Percentiles rank a stretch among this genome's conserved stretches.
Conservation (phyloP, 1,284 basidiomycete genomes). For the Moesziomyces parantarcticus region DNA sequence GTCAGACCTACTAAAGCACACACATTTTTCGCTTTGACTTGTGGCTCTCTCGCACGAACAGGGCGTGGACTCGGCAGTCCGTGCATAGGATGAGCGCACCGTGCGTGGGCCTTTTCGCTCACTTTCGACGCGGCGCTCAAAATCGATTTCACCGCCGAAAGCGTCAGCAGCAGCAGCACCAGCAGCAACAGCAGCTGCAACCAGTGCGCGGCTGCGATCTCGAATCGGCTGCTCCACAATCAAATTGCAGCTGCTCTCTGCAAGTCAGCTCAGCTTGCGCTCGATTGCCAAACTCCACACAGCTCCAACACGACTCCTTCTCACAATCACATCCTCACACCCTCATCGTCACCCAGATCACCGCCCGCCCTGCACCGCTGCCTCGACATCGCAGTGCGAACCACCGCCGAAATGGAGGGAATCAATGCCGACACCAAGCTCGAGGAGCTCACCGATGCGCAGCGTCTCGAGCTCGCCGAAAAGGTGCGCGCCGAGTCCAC, state of each 20-base stretch:
- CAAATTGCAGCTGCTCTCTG: no score
- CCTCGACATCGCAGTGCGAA: neutral
- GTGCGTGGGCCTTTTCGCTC: neutral
- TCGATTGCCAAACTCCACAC: no score
- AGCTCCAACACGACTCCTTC: no score
- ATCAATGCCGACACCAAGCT: constrained; percentile 41
- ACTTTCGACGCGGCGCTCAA: neutral
- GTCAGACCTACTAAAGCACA: no score
- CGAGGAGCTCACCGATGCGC: constrained; percentile 41
- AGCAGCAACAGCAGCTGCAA: no score
- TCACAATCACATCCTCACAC: no score
- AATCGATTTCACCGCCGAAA: neutral
- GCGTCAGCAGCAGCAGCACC: no score
- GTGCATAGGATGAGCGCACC: neutral
- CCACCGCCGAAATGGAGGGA: constrained; percentile 25
- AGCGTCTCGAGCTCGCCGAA: constrained; percentile 51
- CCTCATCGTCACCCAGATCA: neutral
- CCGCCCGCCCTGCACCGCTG: no score
- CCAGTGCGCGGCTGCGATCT: no score
- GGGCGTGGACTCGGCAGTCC: neutral
- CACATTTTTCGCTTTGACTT: no score
- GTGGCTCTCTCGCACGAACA: neutral
- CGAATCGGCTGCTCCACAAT: no score
- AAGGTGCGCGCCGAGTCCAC: constrained; percentile 38
- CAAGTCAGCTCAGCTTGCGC: no score